Base-by-base conservation (phyloP, 31 red algal species). In the Porphyra umbilicalis region DNA sequence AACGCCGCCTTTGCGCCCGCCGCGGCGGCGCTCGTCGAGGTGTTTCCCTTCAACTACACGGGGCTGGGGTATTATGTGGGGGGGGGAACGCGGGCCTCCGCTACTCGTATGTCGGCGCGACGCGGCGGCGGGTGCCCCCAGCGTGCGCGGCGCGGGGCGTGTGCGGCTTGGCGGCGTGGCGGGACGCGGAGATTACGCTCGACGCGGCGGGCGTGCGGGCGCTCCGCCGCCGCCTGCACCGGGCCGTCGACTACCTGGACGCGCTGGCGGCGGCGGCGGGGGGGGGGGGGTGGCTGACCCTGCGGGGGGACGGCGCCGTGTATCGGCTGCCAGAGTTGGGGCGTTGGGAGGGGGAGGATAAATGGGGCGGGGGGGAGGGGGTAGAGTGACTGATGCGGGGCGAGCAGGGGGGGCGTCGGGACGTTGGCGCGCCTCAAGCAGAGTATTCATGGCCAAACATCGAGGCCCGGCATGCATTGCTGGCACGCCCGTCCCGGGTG, bases 1-100 rank as follows among this genome's bases (percentile, higher is more conserved):
- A 96, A 96, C 80, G 32, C 79, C 16, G 75, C 88, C 31, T 93
- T 93, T 75, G 89, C 93, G 90, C 84, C 39, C 29, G 88, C 94
- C 6, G 88, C 88, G 34, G 85, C 83, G 7, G 90, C 38, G 20
- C 46, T 96, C 29, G 71, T 96, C 32, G 90, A 96, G 39, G 42
- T 96, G 34, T 83, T 96, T 57, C 90, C 94, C 6, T 79, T 74
- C 29, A 34, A 74, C 16, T 38, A 36, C 29, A 36, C 32, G 0
- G 29, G 77, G 16, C 38, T 76, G 36, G 83, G 91, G 35, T 93
- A 88, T 36, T 79, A 75, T 9, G 86, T 76, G 4, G 91, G 85
- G 7, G 74, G 40, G 30, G 57, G 25, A 93, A 93, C 44, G 88
- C 91, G 7, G 91, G 91, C 32, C 79, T 93, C 32, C 44, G 67